Percentiles rank a stretch among this genome's conserved stretches.
These are phyloP conservation scores for Penicillium sp. DNA, from an alignment of 2,329 filamentous ascomycete genomes.

Conservation along the genomic window DNA sequence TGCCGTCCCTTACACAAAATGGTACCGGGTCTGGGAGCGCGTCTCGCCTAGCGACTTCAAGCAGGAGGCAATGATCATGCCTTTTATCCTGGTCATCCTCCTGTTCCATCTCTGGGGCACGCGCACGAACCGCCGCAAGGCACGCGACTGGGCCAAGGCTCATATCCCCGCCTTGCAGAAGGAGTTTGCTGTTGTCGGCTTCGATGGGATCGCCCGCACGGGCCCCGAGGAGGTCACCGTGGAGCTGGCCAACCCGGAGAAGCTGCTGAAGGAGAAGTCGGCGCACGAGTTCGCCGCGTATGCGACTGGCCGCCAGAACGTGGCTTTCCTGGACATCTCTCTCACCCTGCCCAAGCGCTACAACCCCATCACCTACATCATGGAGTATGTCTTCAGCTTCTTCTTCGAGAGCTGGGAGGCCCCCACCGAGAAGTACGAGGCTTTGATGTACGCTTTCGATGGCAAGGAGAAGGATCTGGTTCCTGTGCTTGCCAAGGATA, in stretches of 20 bases:
- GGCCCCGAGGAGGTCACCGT: constrained; percentile 45
- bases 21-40: constrained; percentile 97
- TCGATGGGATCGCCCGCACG: constrained; percentile 57
- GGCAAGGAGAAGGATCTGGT: constrained; percentile 82
- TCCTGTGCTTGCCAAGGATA: constrained; percentile 63
- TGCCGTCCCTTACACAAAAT: constrained; percentile 76
- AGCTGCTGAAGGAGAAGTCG: constrained; percentile 79
- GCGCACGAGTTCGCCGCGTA: constrained; percentile 85
- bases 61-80: constrained; percentile 79
- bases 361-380: constrained; percentile 70
- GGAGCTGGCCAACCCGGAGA: constrained; percentile 54
- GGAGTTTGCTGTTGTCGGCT: constrained; percentile 89
- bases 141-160: constrained; percentile 75
- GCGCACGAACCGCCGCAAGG: constrained; percentile 75
- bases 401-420: constrained; percentile 75
- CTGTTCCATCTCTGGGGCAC: constrained; percentile 80
- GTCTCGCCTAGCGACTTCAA: constrained; percentile 81
- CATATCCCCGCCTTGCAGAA: constrained; percentile 70
- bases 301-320: constrained; percentile 87
- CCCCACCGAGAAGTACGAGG: constrained; percentile 73
- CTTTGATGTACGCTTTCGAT: constrained; percentile 84
- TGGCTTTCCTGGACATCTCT: constrained; percentile 86
- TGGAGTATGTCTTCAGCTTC: constrained; percentile 71
- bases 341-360: constrained; percentile 81
- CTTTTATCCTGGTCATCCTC: constrained; percentile 72